Base-by-base conservation (phyloP, 2,329 filamentous ascomycete species). In the Xylaria sp. region DNA sequence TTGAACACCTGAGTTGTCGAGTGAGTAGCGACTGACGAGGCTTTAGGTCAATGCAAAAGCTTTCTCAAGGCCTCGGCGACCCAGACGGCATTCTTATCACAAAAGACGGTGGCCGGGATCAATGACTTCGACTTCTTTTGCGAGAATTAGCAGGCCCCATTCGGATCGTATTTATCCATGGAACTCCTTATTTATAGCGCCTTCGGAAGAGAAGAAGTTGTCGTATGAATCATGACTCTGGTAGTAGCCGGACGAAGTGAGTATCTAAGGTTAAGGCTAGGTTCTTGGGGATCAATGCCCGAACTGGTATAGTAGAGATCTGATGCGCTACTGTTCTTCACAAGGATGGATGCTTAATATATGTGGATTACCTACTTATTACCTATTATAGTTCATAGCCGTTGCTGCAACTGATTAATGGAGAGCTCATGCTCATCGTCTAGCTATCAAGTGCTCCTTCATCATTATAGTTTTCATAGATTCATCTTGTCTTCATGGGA, bases 101-200 rank as follows among this genome's bases (percentile, higher is more conserved):
- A 36, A 33, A 62, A 39, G 11, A 68, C 68, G 20, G 17, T 50
- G 38, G 15, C 61, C 25, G 55, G 39, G 15, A 61, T 49, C n/a
- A 51, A 65, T 11, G 55, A 69, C 0, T 70, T 69, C 36, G 59
- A 66, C n/a, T 68, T 69, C 11, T 29, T 69, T 44, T 72, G 70
- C 42, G 68, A 72, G 55, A 63, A 62, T 45, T 71, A 59, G 57
- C 22, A 15, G 7, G 22, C 6, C 17, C 13, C 10, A 44, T 36
- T n/a, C 2, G 13, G 5, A 3, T n/a, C 13, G 33, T 33, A 20
- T 39, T 4, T 33, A 33, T n/a, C 22, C 29, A 20, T 54, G 20
- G 2, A 5, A 6, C 9, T 54, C 27, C 38, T 56, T 25, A 45
- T 51, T 25, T 7, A 38, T 47, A 31, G 39, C 31, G 38, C 42